Base-by-base conservation (phyloP, 148 eudicot genomes). In the Simmondsia chinensis region DNA sequence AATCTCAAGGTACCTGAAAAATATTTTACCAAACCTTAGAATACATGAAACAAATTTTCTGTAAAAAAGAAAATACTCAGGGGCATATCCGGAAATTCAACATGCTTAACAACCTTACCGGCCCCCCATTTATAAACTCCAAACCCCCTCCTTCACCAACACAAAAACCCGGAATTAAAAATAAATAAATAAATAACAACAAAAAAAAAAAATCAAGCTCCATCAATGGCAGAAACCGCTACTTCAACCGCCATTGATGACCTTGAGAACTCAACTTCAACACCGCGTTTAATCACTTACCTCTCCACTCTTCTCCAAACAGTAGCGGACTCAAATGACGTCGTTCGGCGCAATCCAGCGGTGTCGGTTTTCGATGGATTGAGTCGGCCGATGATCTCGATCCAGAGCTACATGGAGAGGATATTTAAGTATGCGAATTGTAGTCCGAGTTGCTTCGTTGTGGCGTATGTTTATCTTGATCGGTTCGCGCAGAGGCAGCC, bases 351-450 rank as follows among this genome's bases (percentile, higher is more conserved):
- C n/a, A 34, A 43, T 59, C 7, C 63, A 59, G 11, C 50, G 23
- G 62, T 69, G 20, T 74, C 91, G 1, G 74, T 61, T 10, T 82
- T 82, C 41, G 70, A 82, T 45, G 85, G 91, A 15, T 56, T 82
- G 13, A 68, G 72, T 2, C 54, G 72, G 11, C 91, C 91, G 17
- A 63, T 61, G 27, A 82, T 82, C 43, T 77, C 91, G 19, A 63
- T 82, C 28, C 67, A 69, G 35, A 59, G 60, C 54, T 84, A 84
- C 15, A 18, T 84, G 1, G 84, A 80, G 53, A 69, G 94, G 50
- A 84, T 84, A 30, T 74, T 83, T 61, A 76, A 76, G 77, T 83
- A 83, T 30, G 84, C 94, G 6, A 83, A 83, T 70, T 83, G 94
- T 34, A 83, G 94, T 44, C 74, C 84, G 5, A 73, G 72, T 30